These are phyloP conservation scores for Mollisia scopiformis DNA, from an alignment of 2,329 filamentous ascomycete species.

Conservation along the genomic window DNA sequence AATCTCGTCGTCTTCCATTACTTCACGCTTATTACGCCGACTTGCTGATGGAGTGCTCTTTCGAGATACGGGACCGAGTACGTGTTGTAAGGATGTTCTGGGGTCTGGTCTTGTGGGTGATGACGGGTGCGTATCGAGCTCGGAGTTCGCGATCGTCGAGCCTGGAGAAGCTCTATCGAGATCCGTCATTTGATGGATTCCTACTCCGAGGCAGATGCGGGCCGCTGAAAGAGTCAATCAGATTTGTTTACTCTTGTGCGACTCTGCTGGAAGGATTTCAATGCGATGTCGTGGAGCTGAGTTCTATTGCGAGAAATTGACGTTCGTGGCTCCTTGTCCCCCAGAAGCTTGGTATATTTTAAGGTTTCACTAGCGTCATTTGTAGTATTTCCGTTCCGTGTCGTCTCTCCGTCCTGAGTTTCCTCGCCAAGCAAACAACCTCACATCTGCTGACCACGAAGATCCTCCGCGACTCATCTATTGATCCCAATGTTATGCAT, in stretches of 20 bases:
- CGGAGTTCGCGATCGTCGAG: conserved; percentile 35
- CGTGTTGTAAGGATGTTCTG: conserved; percentile 32
- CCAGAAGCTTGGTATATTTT: too few relatives aligned
- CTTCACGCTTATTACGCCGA: conserved; percentile 23
- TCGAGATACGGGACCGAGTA: conserved; percentile 28
- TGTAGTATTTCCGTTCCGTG: too few relatives aligned
- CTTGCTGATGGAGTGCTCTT: conserved; percentile 26
- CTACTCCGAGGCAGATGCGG: too few relatives aligned
- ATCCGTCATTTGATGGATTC: background rate
- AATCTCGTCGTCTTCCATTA: conserved; percentile 37
- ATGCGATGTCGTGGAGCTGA: too few relatives aligned
- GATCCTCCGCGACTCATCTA: background rate
- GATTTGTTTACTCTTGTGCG: too few relatives aligned
- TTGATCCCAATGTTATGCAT: background rate
- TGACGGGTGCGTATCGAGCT: conserved; percentile 32
- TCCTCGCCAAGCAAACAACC: background rate
- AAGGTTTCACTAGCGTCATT: background rate
- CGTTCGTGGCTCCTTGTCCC: too few relatives aligned
- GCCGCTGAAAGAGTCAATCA: too few relatives aligned
- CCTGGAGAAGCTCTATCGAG: conserved; percentile 17
- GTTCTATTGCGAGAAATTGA: too few relatives aligned
- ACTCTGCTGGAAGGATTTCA: too few relatives aligned
- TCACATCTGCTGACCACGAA: background rate
- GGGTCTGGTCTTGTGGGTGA: conserved; percentile 34
- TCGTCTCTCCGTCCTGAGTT: too few relatives aligned